Evolutionary conservation across 2,329 filamentous ascomycete genomes (phyloP), one percentile per base, ranked within the genome.

Genomic region (Pseudocercospora macadamiae): DNA sequence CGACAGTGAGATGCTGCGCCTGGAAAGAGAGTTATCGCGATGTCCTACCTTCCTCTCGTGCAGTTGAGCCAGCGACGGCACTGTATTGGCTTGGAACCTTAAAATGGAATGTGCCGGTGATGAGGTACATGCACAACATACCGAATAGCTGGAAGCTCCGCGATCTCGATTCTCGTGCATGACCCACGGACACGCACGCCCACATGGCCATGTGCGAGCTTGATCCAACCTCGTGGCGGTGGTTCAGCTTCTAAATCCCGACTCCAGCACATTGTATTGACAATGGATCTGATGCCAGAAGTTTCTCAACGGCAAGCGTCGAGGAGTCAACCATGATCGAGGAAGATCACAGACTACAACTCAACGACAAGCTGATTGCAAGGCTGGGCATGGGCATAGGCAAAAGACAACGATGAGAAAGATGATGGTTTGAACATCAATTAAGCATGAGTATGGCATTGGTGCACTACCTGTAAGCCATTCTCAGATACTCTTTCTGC

Each of bases 401-500:
- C 12, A 14, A 18, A 42, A 19, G 25, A 32, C 6, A 18, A 49
- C 14, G 47, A 49, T n/a, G 47, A 34, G 47, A 19, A 32, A 49
- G 47, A 49, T 49, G 47, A 49, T 49, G 47, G 26, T 19, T 49
- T 26, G 51, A 59, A 45, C 44, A 55, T 59, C 39, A 54, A 59
- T 51, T 21, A 51, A 60, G 57, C 49, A 60, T 47, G 57, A 60
- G 54, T 18, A 51, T 62, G 54, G 57, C 60, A 62, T 62, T 62
- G 60, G 60, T 62, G 60, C 60, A 60, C 60, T 62, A 62, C 60
- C 60, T 45, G 47, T 62, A 55, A 53, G 49, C 59, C 52, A 42
- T 54, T 53, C 57, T 57, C 57, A 57, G 49, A 53, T 54, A 37
- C 54, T 62, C 16, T 42, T 32, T 53, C 52, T 62, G 57, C 49